Conservation (phyloP, 2,329 filamentous ascomycete genomes). For the Tolypocladium ovalisporum region DNA sequence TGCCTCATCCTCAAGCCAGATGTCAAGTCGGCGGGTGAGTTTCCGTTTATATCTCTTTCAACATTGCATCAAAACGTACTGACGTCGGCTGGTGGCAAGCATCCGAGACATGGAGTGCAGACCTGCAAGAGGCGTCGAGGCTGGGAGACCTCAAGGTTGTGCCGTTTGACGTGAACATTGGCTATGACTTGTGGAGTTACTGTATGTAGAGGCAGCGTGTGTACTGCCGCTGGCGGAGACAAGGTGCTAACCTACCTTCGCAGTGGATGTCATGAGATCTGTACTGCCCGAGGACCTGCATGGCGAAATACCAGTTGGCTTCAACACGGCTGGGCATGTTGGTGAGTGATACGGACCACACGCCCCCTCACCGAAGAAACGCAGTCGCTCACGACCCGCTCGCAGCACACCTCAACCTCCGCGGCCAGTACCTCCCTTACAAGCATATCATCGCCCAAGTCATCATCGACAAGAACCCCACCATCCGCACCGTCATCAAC, state of each 20-base stretch:
- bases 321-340: constrained; percentile 82
- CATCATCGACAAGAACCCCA: constrained; percentile 78
- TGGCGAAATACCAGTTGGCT: constrained; percentile 73
- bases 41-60: not conserved
- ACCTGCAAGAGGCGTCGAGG: constrained; percentile 57
- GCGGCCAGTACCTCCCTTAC: constrained; percentile 72
- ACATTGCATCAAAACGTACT: not conserved
- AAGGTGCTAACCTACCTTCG: not conserved
- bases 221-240: not conserved
- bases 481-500: constrained; percentile 84
- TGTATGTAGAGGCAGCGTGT: constrained; percentile 33
- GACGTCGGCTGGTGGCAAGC: constrained; percentile 12
- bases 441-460: constrained; percentile 79
- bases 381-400: not conserved
- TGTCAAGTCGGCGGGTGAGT: constrained; percentile 40
- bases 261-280: constrained; percentile 71
- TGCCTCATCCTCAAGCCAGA: constrained; percentile 49
- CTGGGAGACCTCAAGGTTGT: constrained; percentile 58
- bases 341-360: constrained; percentile 32
- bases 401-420: constrained; percentile 79
- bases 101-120: constrained; percentile 64
- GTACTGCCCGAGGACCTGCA: constrained; percentile 72
- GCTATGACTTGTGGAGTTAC: constrained; percentile 82
- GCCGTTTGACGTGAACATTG: constrained; percentile 64
- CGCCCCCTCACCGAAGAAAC: not conserved